A percentile compares a stretch with the other conserved stretches of the same genome.
Evolutionary conservation across 148 eudicot species (phyloP).

Genomic region (Nepenthes mirabilis): DNA sequence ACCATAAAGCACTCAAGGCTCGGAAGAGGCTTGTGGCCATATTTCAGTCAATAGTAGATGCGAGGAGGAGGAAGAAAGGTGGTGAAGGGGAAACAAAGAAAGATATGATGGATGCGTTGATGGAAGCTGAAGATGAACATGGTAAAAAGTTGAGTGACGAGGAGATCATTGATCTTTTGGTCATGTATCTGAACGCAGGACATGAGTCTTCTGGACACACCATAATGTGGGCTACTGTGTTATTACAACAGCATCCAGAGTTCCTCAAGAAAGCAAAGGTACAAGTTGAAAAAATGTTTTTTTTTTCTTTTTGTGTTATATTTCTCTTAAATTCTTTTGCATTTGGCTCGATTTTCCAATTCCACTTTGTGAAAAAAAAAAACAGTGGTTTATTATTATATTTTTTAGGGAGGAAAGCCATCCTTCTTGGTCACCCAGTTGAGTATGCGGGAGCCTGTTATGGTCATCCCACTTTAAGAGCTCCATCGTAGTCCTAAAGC

Average conservation of each 20-base stretch:
- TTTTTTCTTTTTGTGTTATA: no score
- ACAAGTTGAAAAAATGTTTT: neutral
- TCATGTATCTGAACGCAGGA: slow-evolving; percentile 36
- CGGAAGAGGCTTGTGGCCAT: slow-evolving; percentile 54
- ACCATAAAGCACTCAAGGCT: slow-evolving; percentile 72
- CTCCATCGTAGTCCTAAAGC: no score
- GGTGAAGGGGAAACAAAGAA: slow-evolving; percentile 22
- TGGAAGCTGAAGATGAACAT: slow-evolving; percentile 37
- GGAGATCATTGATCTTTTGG: slow-evolving; percentile 32
- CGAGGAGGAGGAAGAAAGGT: slow-evolving; percentile 10
- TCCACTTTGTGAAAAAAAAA: no score
- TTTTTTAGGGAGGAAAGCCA: no score
- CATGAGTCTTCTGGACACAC: slow-evolving; percentile 51
- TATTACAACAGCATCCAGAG: slow-evolving; percentile 30
- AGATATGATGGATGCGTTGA: slow-evolving; percentile 79
- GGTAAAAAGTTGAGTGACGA: slow-evolving; percentile 37
- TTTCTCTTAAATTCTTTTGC: no score
- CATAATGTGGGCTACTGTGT: slow-evolving; percentile 38
- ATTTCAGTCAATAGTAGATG: slow-evolving; percentile 44
- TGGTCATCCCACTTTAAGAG: no score
- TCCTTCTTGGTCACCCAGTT: no score
- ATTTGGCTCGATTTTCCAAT: no score
- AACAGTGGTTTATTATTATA: no score
- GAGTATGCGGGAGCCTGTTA: no score
- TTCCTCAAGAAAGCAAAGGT: slow-evolving; percentile 39